These are phyloP conservation scores for Pascua guehoae DNA, from an alignment of 1,284 basidiomycete genomes.

Conservation along the genomic window DNA sequence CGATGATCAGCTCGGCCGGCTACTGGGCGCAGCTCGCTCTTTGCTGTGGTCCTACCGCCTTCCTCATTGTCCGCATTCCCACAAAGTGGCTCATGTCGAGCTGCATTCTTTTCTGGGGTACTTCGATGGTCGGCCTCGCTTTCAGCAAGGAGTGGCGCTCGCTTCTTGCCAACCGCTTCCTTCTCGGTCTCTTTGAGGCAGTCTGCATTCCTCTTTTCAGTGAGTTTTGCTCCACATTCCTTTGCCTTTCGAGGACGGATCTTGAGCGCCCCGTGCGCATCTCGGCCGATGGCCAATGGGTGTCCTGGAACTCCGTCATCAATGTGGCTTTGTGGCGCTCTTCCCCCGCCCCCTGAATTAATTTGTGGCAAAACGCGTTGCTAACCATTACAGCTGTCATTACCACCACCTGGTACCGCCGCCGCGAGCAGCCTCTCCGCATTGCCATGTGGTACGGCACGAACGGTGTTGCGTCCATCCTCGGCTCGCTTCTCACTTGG, in stretches of 20 bases:
- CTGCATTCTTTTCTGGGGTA: constrained; percentile 15
- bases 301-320: too few relatives aligned
- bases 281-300: too few relatives aligned
- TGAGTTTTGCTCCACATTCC: too few relatives aligned
- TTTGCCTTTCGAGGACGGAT: too few relatives aligned
- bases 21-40: constrained; percentile 25
- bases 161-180: constrained; percentile 13
- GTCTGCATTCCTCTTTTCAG: constrained; percentile 11
- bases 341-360: constrained; percentile 22
- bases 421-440: constrained; percentile 44
- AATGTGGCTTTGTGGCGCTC: too few relatives aligned
- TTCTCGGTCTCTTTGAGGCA: constrained; percentile 22
- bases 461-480: constrained; percentile 20
- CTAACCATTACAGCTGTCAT: constrained; percentile 28
- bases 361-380: too few relatives aligned
- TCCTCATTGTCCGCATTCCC: constrained; percentile 37
- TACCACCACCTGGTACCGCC: constrained; percentile 48
- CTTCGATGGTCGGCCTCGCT: constrained; percentile 13
- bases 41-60: constrained; percentile 38
- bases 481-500: constrained; percentile 33
- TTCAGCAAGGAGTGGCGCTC: constrained; percentile 2
- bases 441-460: constrained; percentile 35
- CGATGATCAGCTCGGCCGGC: constrained; percentile 17
- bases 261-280: too few relatives aligned
- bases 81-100: constrained; percentile 12